These are phyloP conservation scores for Parasitella parasitica DNA, from an alignment of 371 early-diverging fungal genomes.

Conservation along the genomic window DNA sequence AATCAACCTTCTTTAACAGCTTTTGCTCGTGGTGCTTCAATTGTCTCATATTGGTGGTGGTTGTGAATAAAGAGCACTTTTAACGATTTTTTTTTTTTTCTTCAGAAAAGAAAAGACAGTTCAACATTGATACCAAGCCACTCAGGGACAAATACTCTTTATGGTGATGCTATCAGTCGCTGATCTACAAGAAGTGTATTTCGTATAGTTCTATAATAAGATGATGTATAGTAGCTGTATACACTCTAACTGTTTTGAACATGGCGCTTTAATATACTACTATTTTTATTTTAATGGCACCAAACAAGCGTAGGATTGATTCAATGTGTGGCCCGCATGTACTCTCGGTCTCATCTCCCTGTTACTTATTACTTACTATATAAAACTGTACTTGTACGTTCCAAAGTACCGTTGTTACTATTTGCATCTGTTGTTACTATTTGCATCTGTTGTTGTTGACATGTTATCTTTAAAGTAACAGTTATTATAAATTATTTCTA, in stretches of 20 bases:
- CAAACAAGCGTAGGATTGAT: no score
- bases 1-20: constrained; percentile 98
- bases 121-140: neutral
- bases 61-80: neutral
- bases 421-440: neutral
- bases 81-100: neutral
- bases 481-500: constrained; percentile 12
- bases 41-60: constrained; percentile 54
- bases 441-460: constrained; percentile 1
- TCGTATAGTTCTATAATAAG: no score
- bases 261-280: no score
- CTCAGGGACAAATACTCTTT: neutral
- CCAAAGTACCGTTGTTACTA: constrained; percentile 6
- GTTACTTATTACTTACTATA: no score
- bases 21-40: constrained; percentile 98
- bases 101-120: neutral
- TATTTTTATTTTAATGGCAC: no score
- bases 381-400: no score
- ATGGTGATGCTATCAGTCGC: no score
- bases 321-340: no score
- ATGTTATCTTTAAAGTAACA: constrained; percentile 8
- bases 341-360: no score
- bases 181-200: no score
- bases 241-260: no score
- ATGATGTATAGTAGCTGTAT: no score